phyloP scores from a whole-genome alignment of 192 early-diverging fungal species.

The Backusella mclennaniae region DNA sequence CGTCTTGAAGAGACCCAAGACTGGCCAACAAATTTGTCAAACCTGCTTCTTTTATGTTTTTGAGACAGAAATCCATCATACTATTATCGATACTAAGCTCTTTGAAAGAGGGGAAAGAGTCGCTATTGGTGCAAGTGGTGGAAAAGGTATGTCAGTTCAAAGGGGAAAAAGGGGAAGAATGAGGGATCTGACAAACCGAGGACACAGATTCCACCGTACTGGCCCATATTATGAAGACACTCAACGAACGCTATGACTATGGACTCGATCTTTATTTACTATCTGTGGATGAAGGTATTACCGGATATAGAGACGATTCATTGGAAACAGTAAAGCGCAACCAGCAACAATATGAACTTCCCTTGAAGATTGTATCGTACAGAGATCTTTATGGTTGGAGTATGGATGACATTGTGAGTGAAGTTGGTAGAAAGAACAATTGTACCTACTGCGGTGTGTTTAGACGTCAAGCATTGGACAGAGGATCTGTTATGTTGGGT shows the following conservation, averaged over 20 bases:
- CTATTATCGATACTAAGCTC: constrained; percentile 78
- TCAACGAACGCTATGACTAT: constrained; percentile 93
- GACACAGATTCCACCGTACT: constrained; percentile 89
- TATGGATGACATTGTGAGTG: constrained; percentile 96
- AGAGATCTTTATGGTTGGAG: constrained; percentile 96
- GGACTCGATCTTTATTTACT: constrained; percentile 89
- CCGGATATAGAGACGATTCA: constrained; percentile 97
- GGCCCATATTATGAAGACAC: constrained; percentile 89
- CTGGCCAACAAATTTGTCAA: constrained; percentile 83
- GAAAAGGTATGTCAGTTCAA: constrained; percentile 61
- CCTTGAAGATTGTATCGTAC: constrained; percentile 93
- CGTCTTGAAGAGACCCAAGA: constrained; percentile 92
- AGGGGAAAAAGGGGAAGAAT: neutral
- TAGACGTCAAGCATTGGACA: constrained; percentile 93
- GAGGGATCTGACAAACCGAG: neutral
- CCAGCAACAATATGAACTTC: constrained; percentile 89
- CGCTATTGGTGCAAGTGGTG: constrained; percentile 94
- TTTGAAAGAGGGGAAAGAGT: constrained; percentile 87
- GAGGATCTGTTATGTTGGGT: constrained; percentile 86
- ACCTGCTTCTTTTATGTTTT: constrained; percentile 92
- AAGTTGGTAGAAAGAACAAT: constrained; percentile 96
- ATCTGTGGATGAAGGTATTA: constrained; percentile 97
- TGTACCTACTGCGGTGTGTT: constrained; percentile 99
- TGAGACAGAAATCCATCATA: constrained; percentile 92
- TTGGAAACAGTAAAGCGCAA: constrained; percentile 98